These are phyloP conservation scores for Calonectria pseudoreteaudii DNA, from an alignment of 2,329 filamentous ascomycete species.

Conservation along the genomic window DNA sequence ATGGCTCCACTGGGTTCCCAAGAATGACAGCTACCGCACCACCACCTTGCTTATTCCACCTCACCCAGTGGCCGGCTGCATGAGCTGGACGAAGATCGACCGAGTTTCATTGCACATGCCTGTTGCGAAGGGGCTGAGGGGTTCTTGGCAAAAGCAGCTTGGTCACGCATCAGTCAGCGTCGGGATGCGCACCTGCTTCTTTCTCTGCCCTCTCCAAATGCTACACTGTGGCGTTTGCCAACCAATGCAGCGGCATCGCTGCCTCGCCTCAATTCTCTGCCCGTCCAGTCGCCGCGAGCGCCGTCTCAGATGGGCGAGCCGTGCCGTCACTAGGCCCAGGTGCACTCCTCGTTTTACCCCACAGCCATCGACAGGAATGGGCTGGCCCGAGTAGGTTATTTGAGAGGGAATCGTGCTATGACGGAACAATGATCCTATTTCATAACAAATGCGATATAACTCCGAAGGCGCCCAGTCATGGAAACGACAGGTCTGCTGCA, in stretches of 20 bases:
- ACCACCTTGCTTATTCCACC: neutral
- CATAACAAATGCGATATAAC: neutral
- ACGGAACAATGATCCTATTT: neutral
- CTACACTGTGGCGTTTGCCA: neutral
- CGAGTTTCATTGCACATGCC: neutral
- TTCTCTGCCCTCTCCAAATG: neutral
- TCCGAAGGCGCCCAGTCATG: too few relatives aligned
- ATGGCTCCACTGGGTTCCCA: neutral
- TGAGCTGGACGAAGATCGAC: neutral
- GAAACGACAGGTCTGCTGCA: neutral
- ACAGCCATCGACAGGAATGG: neutral
- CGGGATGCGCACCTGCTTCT: neutral
- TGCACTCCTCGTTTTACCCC: neutral
- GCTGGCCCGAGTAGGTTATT: neutral
- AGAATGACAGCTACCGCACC: neutral
- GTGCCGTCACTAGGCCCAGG: neutral
- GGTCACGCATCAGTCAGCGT: neutral
- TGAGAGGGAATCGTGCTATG: neutral
- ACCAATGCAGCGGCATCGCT: neutral
- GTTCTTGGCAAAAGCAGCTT: neutral
- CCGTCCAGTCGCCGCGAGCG: neutral
- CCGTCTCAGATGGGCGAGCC: conserved; percentile 8
- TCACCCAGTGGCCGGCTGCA: neutral
- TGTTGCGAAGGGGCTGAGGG: neutral
- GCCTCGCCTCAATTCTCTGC: neutral